Conservation (phyloP, 495 filamentous ascomycete species). For the Aspergillus bridgeri region DNA sequence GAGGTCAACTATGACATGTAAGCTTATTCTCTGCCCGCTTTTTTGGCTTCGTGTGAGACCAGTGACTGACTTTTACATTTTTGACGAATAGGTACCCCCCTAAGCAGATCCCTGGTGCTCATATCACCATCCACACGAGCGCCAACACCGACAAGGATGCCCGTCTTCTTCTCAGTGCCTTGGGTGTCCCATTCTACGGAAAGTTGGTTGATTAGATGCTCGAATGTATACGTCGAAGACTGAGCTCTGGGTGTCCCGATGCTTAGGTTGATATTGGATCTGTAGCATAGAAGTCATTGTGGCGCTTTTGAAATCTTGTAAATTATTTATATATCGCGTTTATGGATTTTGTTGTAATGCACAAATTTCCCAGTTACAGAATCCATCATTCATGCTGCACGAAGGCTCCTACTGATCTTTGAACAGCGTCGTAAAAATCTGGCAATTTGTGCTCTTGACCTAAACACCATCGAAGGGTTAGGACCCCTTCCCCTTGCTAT, state of each 20-base stretch:
- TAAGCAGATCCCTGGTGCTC: slow-evolving; percentile 89
- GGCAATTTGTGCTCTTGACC: no score
- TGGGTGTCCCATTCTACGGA: slow-evolving; percentile 81
- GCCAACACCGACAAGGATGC: slow-evolving; percentile 89
- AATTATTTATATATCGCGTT: slow-evolving; percentile 14
- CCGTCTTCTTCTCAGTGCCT: slow-evolving; percentile 72
- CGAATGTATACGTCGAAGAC: not conserved
- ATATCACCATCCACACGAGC: slow-evolving; percentile 82
- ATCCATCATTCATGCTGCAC: not conserved
- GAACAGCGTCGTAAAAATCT: no score
- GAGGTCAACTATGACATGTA: slow-evolving; percentile 88
- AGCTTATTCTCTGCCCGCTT: slow-evolving; percentile 34
- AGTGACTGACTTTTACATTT: slow-evolving; percentile 12
- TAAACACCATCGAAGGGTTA: no score
- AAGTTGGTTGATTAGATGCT: slow-evolving; percentile 53
- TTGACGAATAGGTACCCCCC: slow-evolving; percentile 61
- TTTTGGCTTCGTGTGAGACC: not conserved
- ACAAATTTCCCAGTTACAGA: slow-evolving; percentile 6
- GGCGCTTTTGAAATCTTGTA: slow-evolving; percentile 17
- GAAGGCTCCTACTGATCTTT: no score
- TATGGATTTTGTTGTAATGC: slow-evolving; percentile 13
- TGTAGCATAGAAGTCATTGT: slow-evolving; percentile 12
- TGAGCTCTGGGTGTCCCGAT: not conserved
- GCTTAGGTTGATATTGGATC: slow-evolving; percentile 1
- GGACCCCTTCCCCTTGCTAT: no score